A percentile compares a stretch with the other conserved stretches of the same genome.
These are phyloP conservation scores for Hippophae gyantsensis DNA, from an alignment of 306 rosid species.

Conservation along the genomic window DNA sequence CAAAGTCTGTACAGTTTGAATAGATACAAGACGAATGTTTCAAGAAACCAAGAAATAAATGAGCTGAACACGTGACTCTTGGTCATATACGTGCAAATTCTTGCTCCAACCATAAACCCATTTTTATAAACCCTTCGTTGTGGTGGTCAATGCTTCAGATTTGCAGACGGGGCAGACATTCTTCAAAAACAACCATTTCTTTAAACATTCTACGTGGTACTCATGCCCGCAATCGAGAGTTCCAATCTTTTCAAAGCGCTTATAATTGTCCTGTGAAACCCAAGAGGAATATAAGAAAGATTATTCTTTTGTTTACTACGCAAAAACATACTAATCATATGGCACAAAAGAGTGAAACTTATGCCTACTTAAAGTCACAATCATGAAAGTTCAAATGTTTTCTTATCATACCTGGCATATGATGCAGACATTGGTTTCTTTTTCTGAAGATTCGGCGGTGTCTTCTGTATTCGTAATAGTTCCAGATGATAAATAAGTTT, in stretches of 20 bases:
- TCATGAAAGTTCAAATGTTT: neutral
- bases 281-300: neutral
- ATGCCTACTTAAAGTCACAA: neutral
- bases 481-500: slow-evolving; percentile 24
- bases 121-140: slow-evolving; percentile 34
- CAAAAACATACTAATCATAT: neutral
- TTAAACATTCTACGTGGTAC: slow-evolving; percentile 72
- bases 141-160: slow-evolving; percentile 60
- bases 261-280: slow-evolving; percentile 61
- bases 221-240: slow-evolving; percentile 76
- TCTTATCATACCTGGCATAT: slow-evolving; percentile 69
- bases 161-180: slow-evolving; percentile 95
- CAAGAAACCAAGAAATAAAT: slow-evolving; percentile 30
- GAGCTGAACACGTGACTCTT: slow-evolving; percentile 39
- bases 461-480: slow-evolving; percentile 40
- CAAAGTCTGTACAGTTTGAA: slow-evolving; percentile 56
- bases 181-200: slow-evolving; percentile 75
- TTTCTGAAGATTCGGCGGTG: slow-evolving; percentile 37
- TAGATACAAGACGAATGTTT: slow-evolving; percentile 52
- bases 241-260: slow-evolving; percentile 59
- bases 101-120: neutral
- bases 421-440: slow-evolving; percentile 60
- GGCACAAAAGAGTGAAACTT: neutral
- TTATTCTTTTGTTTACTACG: neutral
- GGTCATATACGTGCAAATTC: slow-evolving; percentile 36